Evolutionary conservation across 305 asterid species (phyloP), one percentile per base, ranked within the genome.

Genomic region (Fraxinus albicans): DNA sequence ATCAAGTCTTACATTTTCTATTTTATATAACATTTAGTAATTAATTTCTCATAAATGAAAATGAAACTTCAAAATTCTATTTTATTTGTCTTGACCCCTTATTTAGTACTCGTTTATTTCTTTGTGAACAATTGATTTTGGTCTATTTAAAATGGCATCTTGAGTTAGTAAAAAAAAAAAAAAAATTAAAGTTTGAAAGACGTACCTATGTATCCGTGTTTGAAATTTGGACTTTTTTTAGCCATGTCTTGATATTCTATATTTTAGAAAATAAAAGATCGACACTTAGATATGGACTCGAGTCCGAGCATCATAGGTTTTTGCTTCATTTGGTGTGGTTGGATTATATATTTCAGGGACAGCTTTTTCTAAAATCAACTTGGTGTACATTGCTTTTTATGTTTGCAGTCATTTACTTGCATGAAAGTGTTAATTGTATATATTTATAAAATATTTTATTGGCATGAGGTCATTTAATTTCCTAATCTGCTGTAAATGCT

Each of bases 321-420:
- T 47, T 13, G 77, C 35, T 12, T 17, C 23, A 72, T 77, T 67
- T 77, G 29, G 77, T 79, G 72, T 80, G 75, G 74, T 76, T 79
- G 76, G 65, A 82, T 17, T 76, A 65, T 80, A 47, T 47, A 21
- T 73, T 3, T 81, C 67, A 79, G 65, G 4, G 31, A 3, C 47
- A 53, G 19, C 58, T 77, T 70, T 40, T 15, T 53, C 50, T 42
- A 17, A 44, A 9, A 10, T 50, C 77, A 63, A 40, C 33, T 76
- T 79, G 13, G 69, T 36, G 25, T 77, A 38, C 42, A 73, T n/a
- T 31, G 33, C 47, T 47, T 69, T 31, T 58, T 31, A 77, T 81
- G 78, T 84, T 82, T 73, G 38, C 50, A 79, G 81, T 70, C 80
- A 34, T 76, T 79, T 72, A 50, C 86, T 60, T 78, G 83, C 50